Evolutionary conservation across 164 flowering plant genomes (phyloP), one percentile per base, ranked within the genome.

Genomic region (Cinnamomum chago): DNA sequence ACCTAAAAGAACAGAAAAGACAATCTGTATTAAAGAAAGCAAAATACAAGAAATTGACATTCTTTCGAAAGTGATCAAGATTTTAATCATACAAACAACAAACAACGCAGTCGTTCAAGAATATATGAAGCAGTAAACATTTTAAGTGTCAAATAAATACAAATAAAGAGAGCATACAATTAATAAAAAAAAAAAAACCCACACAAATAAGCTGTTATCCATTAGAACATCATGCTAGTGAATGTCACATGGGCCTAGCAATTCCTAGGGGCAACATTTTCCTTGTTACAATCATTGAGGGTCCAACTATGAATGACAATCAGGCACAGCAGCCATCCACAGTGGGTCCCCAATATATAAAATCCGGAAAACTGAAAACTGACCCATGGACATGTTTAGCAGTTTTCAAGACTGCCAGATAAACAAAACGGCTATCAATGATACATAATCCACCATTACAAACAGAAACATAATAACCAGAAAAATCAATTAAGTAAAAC

Each of bases 1-100:
- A 95, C 95, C 99, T 95, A 65, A 58, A 12, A 17, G 22, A 50
- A 13, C 18, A 51, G 23, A 13, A 14, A 65, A 1, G 2, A 65
- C 2, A 27, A 50, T 50, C 1, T 50, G n/a, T 15, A 64, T n/a
- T 12, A 50, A 0, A 64, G 22, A 47, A 33, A 4, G 5, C 10
- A 58, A 40, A 25, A 24, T 33, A n/a, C 27, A 72, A 72, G 13
- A 0, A 7, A 13, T 13, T 30, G 6, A 30, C 6, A 33, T 35
- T 28, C 2, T 30, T 12, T 1, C 5, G 0, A 5, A 27, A 24
- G n/a, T 55, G 20, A 23, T 25, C 5, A 22, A 25, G 58, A 70
- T 23, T 35, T 25, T 3, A 23, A 3, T 22, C 20, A 24, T 23
- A 7, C 28, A 52, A 70, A 13, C 51, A 51, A 27, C 6, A 0